Evolutionary conservation across 176 grass and related monocot genomes (phyloP).

Genomic region (Pharus latifolius): DNA sequence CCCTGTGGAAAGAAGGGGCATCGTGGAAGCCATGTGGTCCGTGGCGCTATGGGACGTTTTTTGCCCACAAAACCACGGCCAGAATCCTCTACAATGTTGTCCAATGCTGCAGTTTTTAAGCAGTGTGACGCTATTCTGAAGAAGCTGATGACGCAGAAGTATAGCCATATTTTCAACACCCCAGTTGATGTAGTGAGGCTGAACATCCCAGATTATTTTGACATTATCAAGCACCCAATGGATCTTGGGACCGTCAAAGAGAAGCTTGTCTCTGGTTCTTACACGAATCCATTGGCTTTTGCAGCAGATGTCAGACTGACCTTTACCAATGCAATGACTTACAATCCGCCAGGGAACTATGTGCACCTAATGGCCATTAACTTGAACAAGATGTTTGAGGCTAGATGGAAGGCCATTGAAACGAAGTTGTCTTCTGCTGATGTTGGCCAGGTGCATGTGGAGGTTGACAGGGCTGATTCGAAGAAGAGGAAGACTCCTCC

Average conservation of each 20-base stretch:
- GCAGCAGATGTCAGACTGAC: slow-evolving; percentile 86
- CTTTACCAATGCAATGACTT: slow-evolving; percentile 73
- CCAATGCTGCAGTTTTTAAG: slow-evolving; percentile 37
- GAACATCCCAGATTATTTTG: slow-evolving; percentile 87
- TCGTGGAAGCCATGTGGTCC: slow-evolving; percentile 22
- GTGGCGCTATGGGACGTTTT: slow-evolving; percentile 42
- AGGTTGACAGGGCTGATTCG: slow-evolving; percentile 35
- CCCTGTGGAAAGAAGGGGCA: slow-evolving; percentile 32
- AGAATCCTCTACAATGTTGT: not conserved
- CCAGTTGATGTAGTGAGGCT: slow-evolving; percentile 76
- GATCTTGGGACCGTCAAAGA: slow-evolving; percentile 70
- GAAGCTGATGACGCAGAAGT: slow-evolving; percentile 81
- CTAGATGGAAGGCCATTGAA: slow-evolving; percentile 73
- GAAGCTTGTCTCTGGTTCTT: slow-evolving; percentile 54
- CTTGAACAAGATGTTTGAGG: slow-evolving; percentile 77
- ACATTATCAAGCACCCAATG: slow-evolving; percentile 85
- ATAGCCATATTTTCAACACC: slow-evolving; percentile 57
- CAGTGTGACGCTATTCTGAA: slow-evolving; percentile 76
- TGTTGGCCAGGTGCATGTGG: not conserved
- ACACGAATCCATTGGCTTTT: slow-evolving; percentile 55
- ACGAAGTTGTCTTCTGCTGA: slow-evolving; percentile 48
- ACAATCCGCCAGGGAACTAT: slow-evolving; percentile 71
- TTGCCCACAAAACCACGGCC: slow-evolving; percentile 29
- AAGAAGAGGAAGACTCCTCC: slow-evolving; percentile 57
- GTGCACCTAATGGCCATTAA: slow-evolving; percentile 77